These are phyloP conservation scores for Ormosia semicastrata DNA, from an alignment of 306 rosid genomes.

Conservation along the genomic window DNA sequence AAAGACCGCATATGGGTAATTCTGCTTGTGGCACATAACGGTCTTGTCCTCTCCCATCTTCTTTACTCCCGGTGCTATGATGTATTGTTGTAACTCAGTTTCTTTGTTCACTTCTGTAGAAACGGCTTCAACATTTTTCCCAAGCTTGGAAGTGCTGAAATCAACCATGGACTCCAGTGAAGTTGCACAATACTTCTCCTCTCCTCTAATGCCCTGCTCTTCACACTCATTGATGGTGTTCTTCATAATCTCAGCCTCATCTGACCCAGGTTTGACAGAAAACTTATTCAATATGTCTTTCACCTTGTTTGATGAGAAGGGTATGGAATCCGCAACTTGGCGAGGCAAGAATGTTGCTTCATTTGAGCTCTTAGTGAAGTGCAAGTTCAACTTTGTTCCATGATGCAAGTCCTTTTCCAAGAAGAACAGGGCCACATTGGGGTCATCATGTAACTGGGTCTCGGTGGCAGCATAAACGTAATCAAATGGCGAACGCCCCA, in stretches of 20 bases:
- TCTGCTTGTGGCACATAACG: constrained; percentile 65
- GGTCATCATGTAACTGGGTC: constrained; percentile 65
- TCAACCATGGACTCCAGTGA: constrained; percentile 92
- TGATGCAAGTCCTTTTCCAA: constrained; percentile 58
- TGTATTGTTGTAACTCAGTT: constrained; percentile 41
- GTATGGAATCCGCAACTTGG: constrained; percentile 46
- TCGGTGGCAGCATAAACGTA: constrained; percentile 44
- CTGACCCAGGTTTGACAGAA: constrained; percentile 46
- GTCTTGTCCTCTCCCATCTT: constrained; percentile 37
- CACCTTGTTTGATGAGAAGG: constrained; percentile 63
- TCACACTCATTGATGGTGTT: constrained; percentile 61
- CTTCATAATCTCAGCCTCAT: constrained; percentile 43
- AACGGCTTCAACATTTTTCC: constrained; percentile 46
- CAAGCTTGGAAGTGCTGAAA: constrained; percentile 65
- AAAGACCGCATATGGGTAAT: constrained; percentile 75
- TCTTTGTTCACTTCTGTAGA: constrained; percentile 69
- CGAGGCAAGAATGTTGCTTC: constrained; percentile 53
- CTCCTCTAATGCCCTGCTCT: constrained; percentile 44
- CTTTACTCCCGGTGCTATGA: constrained; percentile 41
- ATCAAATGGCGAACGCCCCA: constrained; percentile 3
- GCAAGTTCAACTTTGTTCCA: constrained; percentile 52
- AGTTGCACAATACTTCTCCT: constrained; percentile 77
- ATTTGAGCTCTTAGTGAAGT: constrained; percentile 45
- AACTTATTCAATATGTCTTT: constrained; percentile 38
- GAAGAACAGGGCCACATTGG: constrained; percentile 71